Evolutionary conservation across 495 filamentous ascomycete genomes (phyloP), one percentile per base, ranked within the genome.

Genomic region (Aspergillus olivimuriae): DNA sequence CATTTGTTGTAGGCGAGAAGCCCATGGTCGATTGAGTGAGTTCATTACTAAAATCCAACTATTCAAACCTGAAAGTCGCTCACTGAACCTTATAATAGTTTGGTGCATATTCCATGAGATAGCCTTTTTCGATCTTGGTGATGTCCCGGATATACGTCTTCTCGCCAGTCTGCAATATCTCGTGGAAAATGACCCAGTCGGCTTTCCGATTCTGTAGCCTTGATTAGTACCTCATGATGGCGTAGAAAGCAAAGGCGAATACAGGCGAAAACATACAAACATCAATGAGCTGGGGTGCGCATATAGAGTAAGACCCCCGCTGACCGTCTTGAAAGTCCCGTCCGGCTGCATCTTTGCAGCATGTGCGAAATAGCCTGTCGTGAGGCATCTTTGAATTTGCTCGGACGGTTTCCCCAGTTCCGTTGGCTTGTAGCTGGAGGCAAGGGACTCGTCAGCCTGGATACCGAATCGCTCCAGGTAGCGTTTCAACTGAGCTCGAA

Each of bases 161-260:
- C 43, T 78, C 76, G 12, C 87, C 84, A 16, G 87, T 94, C 64
- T 98, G 89, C 72, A 95, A 80, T 39, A 96, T 80, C 60, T 97
- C 94, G 56, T 94, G 86, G 57, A 97, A 98, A 32, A 98, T 80
- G 8, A 98, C 90, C 92, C 92, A 98, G 51, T 97, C 91, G 14
- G 87, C 89, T 70, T 94, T 96, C 34, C 92, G 81, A 65, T 96
- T 95, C 78, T 82, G 20, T n/a, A n/a, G n/a, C n/a, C n/a, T n/a
- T n/a, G n/a, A n/a, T n/a, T n/a, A n/a, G n/a, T n/a, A n/a, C n/a
- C n/a, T n/a, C n/a, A n/a, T n/a, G n/a, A n/a, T n/a, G n/a, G n/a
- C n/a, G n/a, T n/a, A n/a, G n/a, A n/a, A n/a, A n/a, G n/a, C n/a
- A n/a, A n/a, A n/a, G n/a, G n/a, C n/a, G n/a, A n/a, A n/a, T n/a